Evolutionary conservation across 2,329 filamentous ascomycete species (phyloP).

Genomic region (Pseudogymnoascus sp.): DNA sequence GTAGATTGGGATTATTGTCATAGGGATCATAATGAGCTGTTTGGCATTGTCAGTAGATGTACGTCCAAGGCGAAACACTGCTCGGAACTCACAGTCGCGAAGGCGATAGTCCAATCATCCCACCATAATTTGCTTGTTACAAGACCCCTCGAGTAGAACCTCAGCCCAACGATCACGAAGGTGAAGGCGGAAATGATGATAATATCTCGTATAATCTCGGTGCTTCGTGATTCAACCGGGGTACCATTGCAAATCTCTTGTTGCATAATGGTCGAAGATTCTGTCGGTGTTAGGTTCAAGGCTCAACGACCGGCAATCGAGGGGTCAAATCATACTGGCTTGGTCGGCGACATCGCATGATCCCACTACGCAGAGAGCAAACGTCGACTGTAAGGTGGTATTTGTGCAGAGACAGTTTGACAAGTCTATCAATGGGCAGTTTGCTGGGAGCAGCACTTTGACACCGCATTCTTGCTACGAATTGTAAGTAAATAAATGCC

Average conservation of each 20-base stretch:
- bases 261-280: constrained; percentile 12
- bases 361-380: constrained; percentile 12
- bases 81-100: constrained; percentile 14
- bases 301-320: background rate
- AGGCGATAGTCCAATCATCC: constrained; percentile 16
- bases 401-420: constrained; percentile 19
- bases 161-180: constrained; percentile 14
- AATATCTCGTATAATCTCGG: constrained; percentile 13
- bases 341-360: constrained; percentile 16
- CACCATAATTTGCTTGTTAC: constrained; percentile 15
- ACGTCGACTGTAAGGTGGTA: constrained; percentile 12
- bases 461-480: constrained; percentile 4
- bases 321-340: constrained; percentile 11
- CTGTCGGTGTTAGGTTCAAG: background rate
- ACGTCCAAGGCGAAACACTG: background rate
- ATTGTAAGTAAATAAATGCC: background rate
- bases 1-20: constrained; percentile 13
- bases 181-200: constrained; percentile 15
- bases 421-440: background rate
- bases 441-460: constrained; percentile 3
- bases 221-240: constrained; percentile 13
- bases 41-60: background rate
- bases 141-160: constrained; percentile 15
- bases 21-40: constrained; percentile 17
- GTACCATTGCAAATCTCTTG: constrained; percentile 14